These are phyloP conservation scores for Suillus fuscotomentosus DNA, from an alignment of 768 basidiomycete genomes.

Conservation along the genomic window DNA sequence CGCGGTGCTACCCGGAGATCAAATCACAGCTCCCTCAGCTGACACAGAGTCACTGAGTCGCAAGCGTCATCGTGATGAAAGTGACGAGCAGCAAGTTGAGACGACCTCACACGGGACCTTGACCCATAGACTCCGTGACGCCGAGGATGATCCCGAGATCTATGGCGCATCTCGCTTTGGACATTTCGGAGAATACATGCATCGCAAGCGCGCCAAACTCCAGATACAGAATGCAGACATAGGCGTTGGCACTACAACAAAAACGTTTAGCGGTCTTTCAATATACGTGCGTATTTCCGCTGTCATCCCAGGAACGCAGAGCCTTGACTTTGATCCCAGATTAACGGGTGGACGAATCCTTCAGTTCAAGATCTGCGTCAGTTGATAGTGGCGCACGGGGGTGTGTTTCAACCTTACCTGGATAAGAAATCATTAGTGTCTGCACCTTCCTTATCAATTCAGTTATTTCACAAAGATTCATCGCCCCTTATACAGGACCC, in stretches of 20 bases:
- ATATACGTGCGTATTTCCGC: slow-evolving; percentile 69
- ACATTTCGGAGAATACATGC: slow-evolving; percentile 86
- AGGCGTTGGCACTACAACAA: slow-evolving; percentile 28
- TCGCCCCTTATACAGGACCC: slow-evolving; percentile 53
- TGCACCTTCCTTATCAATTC: slow-evolving; percentile 27
- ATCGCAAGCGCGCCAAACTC: slow-evolving; percentile 85
- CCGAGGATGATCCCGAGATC: slow-evolving; percentile 40
- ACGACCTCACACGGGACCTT: not conserved
- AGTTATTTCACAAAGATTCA: slow-evolving; percentile 1
- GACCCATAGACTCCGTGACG: not conserved
- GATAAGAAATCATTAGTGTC: slow-evolving; percentile 75
- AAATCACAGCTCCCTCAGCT: not conserved
- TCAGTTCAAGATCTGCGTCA: slow-evolving; percentile 82
- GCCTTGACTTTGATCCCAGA: slow-evolving; percentile 39
- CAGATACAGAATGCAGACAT: slow-evolving; percentile 69
- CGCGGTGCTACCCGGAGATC: slow-evolving; percentile 49
- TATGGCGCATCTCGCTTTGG: slow-evolving; percentile 85
- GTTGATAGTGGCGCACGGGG: slow-evolving; percentile 81
- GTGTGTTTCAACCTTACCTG: slow-evolving; percentile 80
- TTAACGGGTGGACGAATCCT: slow-evolving; percentile 88
- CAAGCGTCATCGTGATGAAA: not conserved
- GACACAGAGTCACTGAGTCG: not conserved
- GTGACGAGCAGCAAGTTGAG: not conserved
- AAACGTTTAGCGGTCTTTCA: slow-evolving; percentile 70
- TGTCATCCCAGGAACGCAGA: not conserved